phyloP scores from a whole-genome alignment of 148 eudicot genomes.

The Vaccinium darrowii region DNA sequence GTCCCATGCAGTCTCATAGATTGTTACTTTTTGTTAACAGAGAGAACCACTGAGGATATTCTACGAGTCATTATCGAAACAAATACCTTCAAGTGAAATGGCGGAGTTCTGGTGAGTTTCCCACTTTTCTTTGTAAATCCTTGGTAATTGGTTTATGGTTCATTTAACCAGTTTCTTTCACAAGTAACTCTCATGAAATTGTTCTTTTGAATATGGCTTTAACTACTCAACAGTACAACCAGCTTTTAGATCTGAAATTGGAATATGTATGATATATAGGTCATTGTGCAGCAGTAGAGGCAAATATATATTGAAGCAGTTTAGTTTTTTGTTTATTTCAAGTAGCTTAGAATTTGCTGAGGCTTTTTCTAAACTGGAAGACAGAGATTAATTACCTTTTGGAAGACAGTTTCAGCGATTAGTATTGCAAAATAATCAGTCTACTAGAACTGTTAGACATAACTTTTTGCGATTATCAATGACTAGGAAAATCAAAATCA shows the following conservation, averaged over 20 bases:
- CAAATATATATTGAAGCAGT: not conserved
- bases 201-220: not conserved
- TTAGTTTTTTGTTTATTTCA: not conserved
- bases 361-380: not conserved
- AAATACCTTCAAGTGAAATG: conserved; percentile 95
- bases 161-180: not conserved
- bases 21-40: conserved; percentile 40
- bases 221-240: not conserved
- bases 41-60: conserved; percentile 90
- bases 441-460: too few relatives aligned
- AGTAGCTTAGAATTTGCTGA: not conserved
- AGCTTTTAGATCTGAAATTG: not conserved
- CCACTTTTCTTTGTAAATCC: not conserved
- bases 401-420: not conserved
- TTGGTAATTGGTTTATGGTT: not conserved
- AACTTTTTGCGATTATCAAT: too few relatives aligned
- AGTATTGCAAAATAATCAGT: not conserved
- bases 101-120: conserved; percentile 88
- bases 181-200: not conserved
- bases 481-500: not conserved
- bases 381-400: not conserved
- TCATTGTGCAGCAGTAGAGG: not conserved
- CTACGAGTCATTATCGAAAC: conserved; percentile 80
- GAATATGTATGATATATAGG: not conserved
- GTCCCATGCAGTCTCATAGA: not conserved